A percentile compares a stretch with the other conserved stretches of the same genome.
Conservation (phyloP, 2,329 filamentous ascomycete species). For the Penicillium sp. region DNA sequence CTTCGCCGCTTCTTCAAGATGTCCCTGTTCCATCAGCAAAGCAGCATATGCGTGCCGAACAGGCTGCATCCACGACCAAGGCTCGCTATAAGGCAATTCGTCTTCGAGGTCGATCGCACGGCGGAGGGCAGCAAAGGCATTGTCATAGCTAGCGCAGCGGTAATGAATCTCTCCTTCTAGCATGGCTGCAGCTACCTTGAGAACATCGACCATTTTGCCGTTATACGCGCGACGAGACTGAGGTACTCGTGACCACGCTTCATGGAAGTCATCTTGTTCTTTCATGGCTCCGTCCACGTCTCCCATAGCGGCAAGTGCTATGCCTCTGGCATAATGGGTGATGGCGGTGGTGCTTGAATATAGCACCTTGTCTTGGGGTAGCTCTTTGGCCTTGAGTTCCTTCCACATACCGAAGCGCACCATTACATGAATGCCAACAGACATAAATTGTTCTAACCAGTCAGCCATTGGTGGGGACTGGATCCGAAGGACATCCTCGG, state of each 20-base stretch:
- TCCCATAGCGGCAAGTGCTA: slow-evolving; percentile 62
- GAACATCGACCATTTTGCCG: slow-evolving; percentile 63
- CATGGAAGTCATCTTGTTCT: slow-evolving; percentile 52
- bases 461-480: slow-evolving; percentile 73
- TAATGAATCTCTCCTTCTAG: slow-evolving; percentile 72
- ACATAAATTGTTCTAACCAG: slow-evolving; percentile 70
- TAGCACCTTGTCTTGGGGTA: slow-evolving; percentile 59
- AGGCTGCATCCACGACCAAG: slow-evolving; percentile 77
- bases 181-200: slow-evolving; percentile 62
- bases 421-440: slow-evolving; percentile 65
- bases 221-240: slow-evolving; percentile 64
- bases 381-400: slow-evolving; percentile 57
- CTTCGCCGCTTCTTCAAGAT: slow-evolving; percentile 52
- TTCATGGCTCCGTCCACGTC: slow-evolving; percentile 53
- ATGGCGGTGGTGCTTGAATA: slow-evolving; percentile 69
- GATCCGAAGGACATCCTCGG: slow-evolving; percentile 62
- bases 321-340: slow-evolving; percentile 63
- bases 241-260: slow-evolving; percentile 54
- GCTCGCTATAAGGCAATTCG: slow-evolving; percentile 66
- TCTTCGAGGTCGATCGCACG: slow-evolving; percentile 61
- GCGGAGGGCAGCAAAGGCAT: slow-evolving; percentile 59
- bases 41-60: slow-evolving; percentile 68
- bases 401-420: slow-evolving; percentile 72
- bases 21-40: slow-evolving; percentile 64
- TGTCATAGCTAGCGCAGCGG: slow-evolving; percentile 56